Evolutionary conservation across 108 stramenopile genomes (phyloP).

Genomic region (Cyclostephanos invisitatus): DNA sequence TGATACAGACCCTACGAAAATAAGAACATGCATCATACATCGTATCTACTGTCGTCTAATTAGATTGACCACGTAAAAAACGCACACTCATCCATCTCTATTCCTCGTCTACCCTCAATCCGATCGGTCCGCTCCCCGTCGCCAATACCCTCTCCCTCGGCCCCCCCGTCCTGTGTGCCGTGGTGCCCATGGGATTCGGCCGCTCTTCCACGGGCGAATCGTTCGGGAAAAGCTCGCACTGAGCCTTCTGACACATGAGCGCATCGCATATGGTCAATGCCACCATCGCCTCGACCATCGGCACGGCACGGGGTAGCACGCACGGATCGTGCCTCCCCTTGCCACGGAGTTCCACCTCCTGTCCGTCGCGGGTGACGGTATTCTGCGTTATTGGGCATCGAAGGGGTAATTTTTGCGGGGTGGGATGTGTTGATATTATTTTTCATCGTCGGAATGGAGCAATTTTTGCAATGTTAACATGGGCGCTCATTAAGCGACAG

Average conservation of each 20-base stretch:
- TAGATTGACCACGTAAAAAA: background rate
- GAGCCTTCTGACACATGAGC: slow-evolving; percentile 93
- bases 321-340: slow-evolving; percentile 99
- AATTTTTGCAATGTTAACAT: too few species aligned
- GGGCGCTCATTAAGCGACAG: too few species aligned
- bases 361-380: slow-evolving; percentile 94
- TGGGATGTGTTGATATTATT: background rate
- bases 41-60: background rate
- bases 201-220: slow-evolving; percentile 56
- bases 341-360: slow-evolving; percentile 92
- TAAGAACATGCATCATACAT: too few species aligned
- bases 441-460: background rate
- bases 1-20: too few species aligned
- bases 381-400: slow-evolving; percentile 38
- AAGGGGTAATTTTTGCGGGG: background rate
- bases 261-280: slow-evolving; percentile 94
- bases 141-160: slow-evolving; percentile 33
- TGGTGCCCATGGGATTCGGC: slow-evolving; percentile 89
- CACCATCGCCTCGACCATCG: slow-evolving; percentile 99
- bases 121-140: slow-evolving; percentile 47
- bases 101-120: slow-evolving; percentile 83
- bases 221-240: slow-evolving; percentile 85
- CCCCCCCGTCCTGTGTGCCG: slow-evolving; percentile 65
- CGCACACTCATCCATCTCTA: slow-evolving; percentile 27
- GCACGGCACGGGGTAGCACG: slow-evolving; percentile 95